Conservation (phyloP, 2,329 filamentous ascomycete genomes). For the Paracorniculantispora psalliotae region DNA sequence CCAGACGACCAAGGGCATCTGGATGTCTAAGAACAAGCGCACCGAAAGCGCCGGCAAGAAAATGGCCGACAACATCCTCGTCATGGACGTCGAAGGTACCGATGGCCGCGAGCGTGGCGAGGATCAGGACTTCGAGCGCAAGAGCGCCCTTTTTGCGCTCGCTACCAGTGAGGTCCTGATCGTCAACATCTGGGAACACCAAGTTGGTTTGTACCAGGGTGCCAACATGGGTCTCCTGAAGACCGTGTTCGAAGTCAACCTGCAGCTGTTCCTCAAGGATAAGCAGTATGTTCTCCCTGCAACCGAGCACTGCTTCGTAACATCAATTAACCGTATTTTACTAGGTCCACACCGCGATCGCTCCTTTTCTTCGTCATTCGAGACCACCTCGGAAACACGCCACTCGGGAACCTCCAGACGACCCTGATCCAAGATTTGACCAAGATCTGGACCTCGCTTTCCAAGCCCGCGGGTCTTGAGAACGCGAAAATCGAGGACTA, state of each 20-base stretch:
- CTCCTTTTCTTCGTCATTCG: conserved; percentile 98
- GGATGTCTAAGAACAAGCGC: conserved; percentile 96
- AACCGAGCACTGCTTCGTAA: not conserved
- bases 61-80: conserved; percentile 97
- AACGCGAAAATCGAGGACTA: conserved; percentile 90
- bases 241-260: conserved; percentile 97
- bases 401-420: conserved; percentile 81
- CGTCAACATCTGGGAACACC: conserved; percentile 99
- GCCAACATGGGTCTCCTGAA: conserved; percentile 98
- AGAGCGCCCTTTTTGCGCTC: conserved; percentile 93
- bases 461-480: conserved; percentile 86
- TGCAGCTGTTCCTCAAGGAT: conserved; percentile 95
- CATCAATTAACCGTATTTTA: conserved; percentile 19
- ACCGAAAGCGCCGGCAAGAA: conserved; percentile 43
- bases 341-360: conserved; percentile 82
- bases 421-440: conserved; percentile 86
- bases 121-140: conserved; percentile 98
- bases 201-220: conserved; percentile 95
- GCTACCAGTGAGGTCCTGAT: conserved; percentile 97
- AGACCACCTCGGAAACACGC: conserved; percentile 90
- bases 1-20: conserved; percentile 98
- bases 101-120: conserved; percentile 94
- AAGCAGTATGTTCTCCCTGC: conserved; percentile 60
- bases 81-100: conserved; percentile 99
- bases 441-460: conserved; percentile 88